Conservation (phyloP, 352 stramenopile species). For the Pythium volutum region DNA sequence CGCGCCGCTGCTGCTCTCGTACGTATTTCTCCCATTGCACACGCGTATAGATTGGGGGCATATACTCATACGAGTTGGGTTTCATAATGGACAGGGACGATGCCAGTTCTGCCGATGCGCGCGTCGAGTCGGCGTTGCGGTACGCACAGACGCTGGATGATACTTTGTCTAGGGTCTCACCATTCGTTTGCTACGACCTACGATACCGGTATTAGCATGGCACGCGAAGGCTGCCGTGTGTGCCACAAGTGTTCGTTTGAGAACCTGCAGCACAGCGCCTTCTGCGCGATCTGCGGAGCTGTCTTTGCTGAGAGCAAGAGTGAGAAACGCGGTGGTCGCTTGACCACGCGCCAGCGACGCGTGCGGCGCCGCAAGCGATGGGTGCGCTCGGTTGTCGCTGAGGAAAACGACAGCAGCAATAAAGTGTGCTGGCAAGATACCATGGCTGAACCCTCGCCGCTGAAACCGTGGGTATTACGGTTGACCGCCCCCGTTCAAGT, state of each 20-base stretch:
- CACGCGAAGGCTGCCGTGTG: background rate
- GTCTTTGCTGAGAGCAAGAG: background rate
- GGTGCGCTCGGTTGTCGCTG: background rate
- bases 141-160: background rate
- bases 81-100: background rate
- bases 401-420: background rate
- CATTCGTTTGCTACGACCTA: background rate
- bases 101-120: slow-evolving; percentile 4
- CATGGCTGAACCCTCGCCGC: background rate
- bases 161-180: background rate
- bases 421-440: slow-evolving; percentile 2
- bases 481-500: background rate
- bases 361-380: slow-evolving; percentile 9
- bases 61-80: background rate
- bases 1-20: slow-evolving; percentile 16
- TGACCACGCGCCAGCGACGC: slow-evolving; percentile 6
- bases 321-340: background rate
- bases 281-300: slow-evolving; percentile 11
- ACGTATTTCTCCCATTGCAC: background rate
- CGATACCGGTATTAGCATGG: background rate
- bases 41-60: background rate
- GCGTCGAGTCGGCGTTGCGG: slow-evolving; percentile 14
- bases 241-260: slow-evolving; percentile 8
- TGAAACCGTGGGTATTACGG: slow-evolving; percentile 1
- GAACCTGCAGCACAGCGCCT: slow-evolving; percentile 11